Percentiles rank a stretch among this genome's conserved stretches.
phyloP scores from a whole-genome alignment of 2,329 filamentous ascomycete genomes.

The Amylocarpus encephaloides region DNA sequence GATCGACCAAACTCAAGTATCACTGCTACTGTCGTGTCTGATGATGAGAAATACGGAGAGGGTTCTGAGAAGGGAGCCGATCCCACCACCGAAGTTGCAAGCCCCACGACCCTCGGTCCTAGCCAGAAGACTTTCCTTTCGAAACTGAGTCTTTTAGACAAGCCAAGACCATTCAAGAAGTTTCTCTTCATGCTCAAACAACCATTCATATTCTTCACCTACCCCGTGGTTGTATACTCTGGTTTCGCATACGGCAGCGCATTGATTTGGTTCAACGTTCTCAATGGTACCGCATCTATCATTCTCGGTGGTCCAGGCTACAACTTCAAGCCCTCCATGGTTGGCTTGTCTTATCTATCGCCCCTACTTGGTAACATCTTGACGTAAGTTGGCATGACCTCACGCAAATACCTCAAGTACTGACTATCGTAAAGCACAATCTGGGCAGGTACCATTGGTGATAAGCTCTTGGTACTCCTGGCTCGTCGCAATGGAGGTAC shows the following conservation, averaged over 20 bases:
- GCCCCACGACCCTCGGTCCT: constrained; percentile 21
- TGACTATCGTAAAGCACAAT: constrained; percentile 5
- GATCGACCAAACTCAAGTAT: constrained; percentile 12
- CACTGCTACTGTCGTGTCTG: constrained; percentile 5
- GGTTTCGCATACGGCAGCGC: constrained; percentile 33
- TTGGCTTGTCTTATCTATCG: constrained; percentile 30
- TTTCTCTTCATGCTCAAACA: constrained; percentile 34
- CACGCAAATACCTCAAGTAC: background rate
- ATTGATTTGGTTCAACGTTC: constrained; percentile 31
- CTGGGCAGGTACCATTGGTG: constrained; percentile 16
- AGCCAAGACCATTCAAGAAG: constrained; percentile 36
- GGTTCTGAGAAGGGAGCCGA: background rate
- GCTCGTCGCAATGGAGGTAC: constrained; percentile 37
- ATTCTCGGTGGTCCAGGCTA: constrained; percentile 30
- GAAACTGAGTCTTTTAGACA: constrained; percentile 37
- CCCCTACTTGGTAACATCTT: constrained; percentile 26
- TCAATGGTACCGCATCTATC: constrained; percentile 29
- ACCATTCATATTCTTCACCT: constrained; percentile 31
- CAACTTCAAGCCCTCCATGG: constrained; percentile 28
- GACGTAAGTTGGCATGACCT: constrained; percentile 15
- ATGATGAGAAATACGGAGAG: constrained; percentile 1
- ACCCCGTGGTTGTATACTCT: constrained; percentile 31
- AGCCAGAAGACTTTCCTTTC: constrained; percentile 36
- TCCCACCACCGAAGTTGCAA: constrained; percentile 26
- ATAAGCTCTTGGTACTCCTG: constrained; percentile 24